Evolutionary conservation across 1,284 basidiomycete species (phyloP), one percentile per base, ranked within the genome.

Genomic region (Leccinum angustisporum): DNA sequence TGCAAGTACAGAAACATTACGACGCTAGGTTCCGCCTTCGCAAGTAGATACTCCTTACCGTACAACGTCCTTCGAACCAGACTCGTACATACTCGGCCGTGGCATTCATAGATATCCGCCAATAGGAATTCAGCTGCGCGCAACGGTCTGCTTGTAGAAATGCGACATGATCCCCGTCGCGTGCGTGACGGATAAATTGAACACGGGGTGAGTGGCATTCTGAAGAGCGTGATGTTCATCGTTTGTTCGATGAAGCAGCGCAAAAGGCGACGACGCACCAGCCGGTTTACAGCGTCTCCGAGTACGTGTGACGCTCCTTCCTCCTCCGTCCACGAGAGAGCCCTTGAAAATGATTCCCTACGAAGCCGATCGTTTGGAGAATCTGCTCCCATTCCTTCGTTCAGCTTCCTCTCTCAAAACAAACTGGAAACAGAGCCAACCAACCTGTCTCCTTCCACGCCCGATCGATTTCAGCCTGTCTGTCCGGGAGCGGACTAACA

Each of bases 141-240:
- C 82, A 43, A 83, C 62, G 0, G 63, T 75, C 66, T 94, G 91
- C 5, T 79, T 77, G 74, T 95, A 95, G 72, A 94, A 95, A 75
- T 93, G 81, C 6, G 82, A 78, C 82, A 94, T 86, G 43, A 95
- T 84, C 0, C 77, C 83, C 67, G 91, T 84, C 1, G 87, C 78
- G 68, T 94, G 87, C 0, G 90, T 54, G 10, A 33, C 14, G 31
- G n/a, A 54, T 31, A 54, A 13, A 16, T 54, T 54, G 31, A 54
- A 54, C n/a, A 96, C 68, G 0, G 94, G 94, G 67, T 94, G 92
- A 0, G 91, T 94, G 1, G 93, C 91, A 69, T 96, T 97, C 92
- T 94, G 66, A 21, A 14, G n/a, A 53, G n/a, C 21, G 30, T n/a
- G 16, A n/a, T 5, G 25, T 27, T 53, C 21, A n/a, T 31, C 16